Base-by-base conservation (phyloP, 2,329 filamentous ascomycete species). In the Neoarthrinium moseri region DNA sequence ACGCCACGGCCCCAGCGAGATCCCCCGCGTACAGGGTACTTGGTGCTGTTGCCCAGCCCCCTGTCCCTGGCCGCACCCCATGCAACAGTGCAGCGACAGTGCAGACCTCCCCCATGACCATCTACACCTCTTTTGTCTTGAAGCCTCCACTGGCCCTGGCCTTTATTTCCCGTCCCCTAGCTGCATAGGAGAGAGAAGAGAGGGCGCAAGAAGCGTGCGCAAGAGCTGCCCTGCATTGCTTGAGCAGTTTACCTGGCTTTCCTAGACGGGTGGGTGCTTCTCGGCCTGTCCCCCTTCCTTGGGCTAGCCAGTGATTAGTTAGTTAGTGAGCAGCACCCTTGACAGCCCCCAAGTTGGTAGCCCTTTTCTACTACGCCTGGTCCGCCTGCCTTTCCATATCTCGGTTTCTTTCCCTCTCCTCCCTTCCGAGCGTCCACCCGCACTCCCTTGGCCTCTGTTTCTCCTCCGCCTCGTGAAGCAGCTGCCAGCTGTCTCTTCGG, bases 341-440 rank as follows among this genome's bases (percentile, higher is more conserved):
- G n/a, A n/a, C n/a, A n/a, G n/a, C n/a, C n/a, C n/a, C n/a, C n/a
- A n/a, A n/a, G n/a, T n/a, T n/a, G n/a, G n/a, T n/a, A n/a, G 20
- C 45, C 45, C 46, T 56, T 50, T 51, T 53, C 55, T 54, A 54
- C 46, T 50, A 36, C 47, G 45, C 50, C 40, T 40, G 33, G 46
- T 46, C 49, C 43, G 49, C 46, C 44, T 38, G 29, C 45, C 46
- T 45, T 52, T 27, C 42, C 32, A 32, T 35, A 30, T 40, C 45
- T 47, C 43, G 51, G 40, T 43, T 51, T 34, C 39, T 35, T 43
- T 44, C 46, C 43, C 45, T 51, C 41, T 42, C 49, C 36, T 39
- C 21, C 39, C 34, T 20, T 35, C 23, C 15, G 50, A 54, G 51
- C 51, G 49, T 49, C 48, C 43, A 50, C 37, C 33, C 22, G 21